phyloP scores from a whole-genome alignment of 2,329 filamentous ascomycete genomes.

The Sporothrix humicola region DNA sequence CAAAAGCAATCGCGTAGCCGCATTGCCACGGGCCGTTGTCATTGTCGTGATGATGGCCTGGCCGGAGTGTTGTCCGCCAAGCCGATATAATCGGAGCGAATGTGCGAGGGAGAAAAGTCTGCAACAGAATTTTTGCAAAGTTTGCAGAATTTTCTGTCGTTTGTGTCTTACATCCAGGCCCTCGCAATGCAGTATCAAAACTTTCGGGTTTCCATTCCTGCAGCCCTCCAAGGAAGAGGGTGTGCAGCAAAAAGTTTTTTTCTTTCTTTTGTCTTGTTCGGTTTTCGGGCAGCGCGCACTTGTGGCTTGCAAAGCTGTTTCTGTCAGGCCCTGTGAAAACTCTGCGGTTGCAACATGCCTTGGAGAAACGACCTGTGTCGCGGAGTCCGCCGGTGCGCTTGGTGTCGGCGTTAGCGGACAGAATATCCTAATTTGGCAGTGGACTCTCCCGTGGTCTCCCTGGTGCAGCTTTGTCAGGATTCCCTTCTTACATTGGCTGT shows the following conservation, averaged over 20 bases:
- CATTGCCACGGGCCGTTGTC: too few species aligned
- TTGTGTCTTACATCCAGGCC: too few species aligned
- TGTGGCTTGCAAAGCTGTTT: not conserved
- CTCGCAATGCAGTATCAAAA: too few species aligned
- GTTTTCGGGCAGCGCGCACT: not conserved
- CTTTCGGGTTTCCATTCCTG: constrained; percentile 19
- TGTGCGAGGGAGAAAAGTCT: not conserved
- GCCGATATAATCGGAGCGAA: not conserved
- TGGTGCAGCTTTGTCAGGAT: too few species aligned
- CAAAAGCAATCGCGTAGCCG: too few species aligned
- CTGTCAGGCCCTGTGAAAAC: not conserved
- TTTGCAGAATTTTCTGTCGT: too few species aligned
- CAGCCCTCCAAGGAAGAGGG: constrained; percentile 9
- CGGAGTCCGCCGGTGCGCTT: constrained; percentile 21
- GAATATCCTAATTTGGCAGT: not conserved
- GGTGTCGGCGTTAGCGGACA: constrained; percentile 28
- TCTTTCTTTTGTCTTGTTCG: not conserved
- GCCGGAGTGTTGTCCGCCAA: not conserved
- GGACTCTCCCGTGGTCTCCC: not conserved
- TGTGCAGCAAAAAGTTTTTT: constrained; percentile 24
- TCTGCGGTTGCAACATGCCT: not conserved
- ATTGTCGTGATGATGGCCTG: too few species aligned
- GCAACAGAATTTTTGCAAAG: not conserved
- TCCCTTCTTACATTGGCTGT: too few species aligned
- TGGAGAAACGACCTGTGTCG: not conserved